Percentiles rank a stretch among this genome's conserved stretches.
phyloP scores from a whole-genome alignment of 2,329 filamentous ascomycete species.

The Aspergillus quadrilineatus region DNA sequence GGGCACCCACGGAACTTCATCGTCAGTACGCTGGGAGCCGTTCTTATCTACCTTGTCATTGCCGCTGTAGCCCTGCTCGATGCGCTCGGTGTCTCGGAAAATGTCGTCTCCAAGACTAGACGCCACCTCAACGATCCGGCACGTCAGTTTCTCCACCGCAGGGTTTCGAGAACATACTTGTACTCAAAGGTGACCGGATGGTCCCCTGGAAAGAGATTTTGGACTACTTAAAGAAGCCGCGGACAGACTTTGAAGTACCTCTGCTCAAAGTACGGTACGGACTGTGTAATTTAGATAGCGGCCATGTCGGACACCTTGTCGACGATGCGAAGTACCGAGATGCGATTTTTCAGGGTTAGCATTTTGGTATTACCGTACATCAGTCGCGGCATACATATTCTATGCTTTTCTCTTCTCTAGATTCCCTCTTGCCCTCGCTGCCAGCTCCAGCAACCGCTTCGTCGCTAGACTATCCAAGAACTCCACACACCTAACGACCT shows the following conservation, averaged over 20 bases:
- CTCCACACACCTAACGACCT: neutral
- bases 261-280: neutral
- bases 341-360: neutral
- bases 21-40: neutral
- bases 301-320: neutral
- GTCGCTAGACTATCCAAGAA: constrained; percentile 8
- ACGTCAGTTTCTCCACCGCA: too few relatives aligned
- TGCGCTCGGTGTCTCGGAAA: neutral
- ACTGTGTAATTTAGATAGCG: neutral
- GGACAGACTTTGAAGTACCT: too few relatives aligned
- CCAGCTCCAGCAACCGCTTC: neutral
- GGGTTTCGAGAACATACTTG: too few relatives aligned
- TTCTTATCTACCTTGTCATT: neutral
- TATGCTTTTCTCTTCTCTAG: neutral
- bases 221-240: too few relatives aligned
- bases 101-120: too few relatives aligned
- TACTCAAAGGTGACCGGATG: too few relatives aligned
- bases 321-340: neutral
- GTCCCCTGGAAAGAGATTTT: too few relatives aligned
- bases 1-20: neutral
- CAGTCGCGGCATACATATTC: too few relatives aligned
- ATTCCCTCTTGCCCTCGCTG: neutral
- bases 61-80: neutral
- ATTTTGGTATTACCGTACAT: neutral
- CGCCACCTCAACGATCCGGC: too few relatives aligned